Evolutionary conservation across 169 alveolate species (phyloP), one percentile per base, ranked within the genome.

Genomic region (Eimeria falciformis): DNA sequence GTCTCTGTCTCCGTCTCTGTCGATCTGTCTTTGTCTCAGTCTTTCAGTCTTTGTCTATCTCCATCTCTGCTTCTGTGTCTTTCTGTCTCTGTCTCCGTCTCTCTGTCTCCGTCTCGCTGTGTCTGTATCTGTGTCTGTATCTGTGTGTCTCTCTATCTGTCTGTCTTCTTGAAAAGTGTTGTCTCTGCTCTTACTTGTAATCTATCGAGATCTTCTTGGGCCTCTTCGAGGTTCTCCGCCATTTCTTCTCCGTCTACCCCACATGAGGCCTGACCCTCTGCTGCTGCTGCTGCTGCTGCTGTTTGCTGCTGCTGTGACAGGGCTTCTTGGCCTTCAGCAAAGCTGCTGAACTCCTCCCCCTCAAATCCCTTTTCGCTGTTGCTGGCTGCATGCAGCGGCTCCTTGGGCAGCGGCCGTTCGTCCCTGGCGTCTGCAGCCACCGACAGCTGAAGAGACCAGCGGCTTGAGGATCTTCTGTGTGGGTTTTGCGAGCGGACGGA

Each of bases 181-280:
- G 65, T 12, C 23, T n/a, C 17, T 7, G 3, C 43, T 21, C 29
- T n/a, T 27, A 65, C 91, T 23, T 5, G 53, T 47, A 69, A 14
- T 9, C 69, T 68, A 7, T 87, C 78, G 14, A 50, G 40, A 3
- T 87, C 92, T 37, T 87, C 75, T 55, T 87, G 75, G 4, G 71
- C 92, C 73, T 87, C 87, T 21, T 84, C 91, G n/a, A 65, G 33
- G 37, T 50, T 18, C 58, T 53, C 85, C 25, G 53, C 11, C 27
- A 66, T 23, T 17, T 87, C 65, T 25, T 50, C 87, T 14, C 25
- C 75, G 47, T 25, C 86, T 47, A 46, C 62, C 46, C 0, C 40
- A 0, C 40, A 33, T 33, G 40, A 33, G 40, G 40, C 40, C 40
- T 33, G 40, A 33, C 4, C 40, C 2, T 1, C 66, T 55, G 66